Evolutionary conservation across 2,329 filamentous ascomycete genomes (phyloP).

Genomic region (Bipolaris sorokiniana): DNA sequence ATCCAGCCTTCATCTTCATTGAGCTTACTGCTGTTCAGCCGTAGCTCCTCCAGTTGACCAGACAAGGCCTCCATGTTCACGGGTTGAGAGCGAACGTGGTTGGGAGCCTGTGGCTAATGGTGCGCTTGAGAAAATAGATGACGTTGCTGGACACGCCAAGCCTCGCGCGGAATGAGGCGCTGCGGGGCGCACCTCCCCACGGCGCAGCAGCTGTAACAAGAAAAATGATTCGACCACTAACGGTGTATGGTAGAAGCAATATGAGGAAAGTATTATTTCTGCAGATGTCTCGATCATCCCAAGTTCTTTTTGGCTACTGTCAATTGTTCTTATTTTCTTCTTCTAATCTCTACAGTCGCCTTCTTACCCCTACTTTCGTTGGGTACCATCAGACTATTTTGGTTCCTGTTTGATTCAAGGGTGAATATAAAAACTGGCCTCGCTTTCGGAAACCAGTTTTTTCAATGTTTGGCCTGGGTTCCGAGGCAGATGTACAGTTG

Average conservation of each 20-base stretch:
- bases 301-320: no score
- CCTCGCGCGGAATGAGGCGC: constrained; percentile 17
- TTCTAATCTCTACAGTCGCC: no score
- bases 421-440: no score
- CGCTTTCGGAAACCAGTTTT: neutral
- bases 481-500: neutral
- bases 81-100: constrained; percentile 11
- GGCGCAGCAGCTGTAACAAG: neutral
- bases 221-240: constrained; percentile 1
- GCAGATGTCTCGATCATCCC: no score
- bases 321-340: no score
- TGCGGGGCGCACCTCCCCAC: constrained; percentile 17
- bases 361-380: no score
- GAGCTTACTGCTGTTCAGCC: constrained; percentile 47
- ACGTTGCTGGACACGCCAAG: constrained; percentile 27
- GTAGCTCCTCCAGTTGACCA: constrained; percentile 60
- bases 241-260: neutral
- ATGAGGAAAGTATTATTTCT: neutral
- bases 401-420: no score
- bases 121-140: constrained; percentile 25
- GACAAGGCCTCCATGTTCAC: constrained; percentile 50
- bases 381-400: no score
- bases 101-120: constrained; percentile 16
- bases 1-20: constrained; percentile 52
- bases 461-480: neutral